A percentile compares a stretch with the other conserved stretches of the same genome.
Evolutionary conservation across 495 filamentous ascomycete species (phyloP).

Genomic region (Penicillium odoratum): DNA sequence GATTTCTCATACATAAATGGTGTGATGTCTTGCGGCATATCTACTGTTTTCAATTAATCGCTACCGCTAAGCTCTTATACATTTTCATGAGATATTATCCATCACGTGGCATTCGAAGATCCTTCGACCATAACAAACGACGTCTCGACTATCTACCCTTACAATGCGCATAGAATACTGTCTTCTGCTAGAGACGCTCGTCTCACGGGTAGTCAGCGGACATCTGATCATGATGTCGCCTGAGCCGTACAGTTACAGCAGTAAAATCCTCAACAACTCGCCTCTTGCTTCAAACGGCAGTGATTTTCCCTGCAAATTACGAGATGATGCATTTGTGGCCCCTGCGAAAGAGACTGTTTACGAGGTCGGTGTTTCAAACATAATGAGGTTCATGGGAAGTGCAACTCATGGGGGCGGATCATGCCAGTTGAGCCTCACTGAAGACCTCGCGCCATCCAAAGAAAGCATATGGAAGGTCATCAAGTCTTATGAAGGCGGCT

Average conservation of each 20-base stretch:
- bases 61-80: too few species aligned
- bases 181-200: neutral
- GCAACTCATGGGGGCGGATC: slow-evolving; percentile 82
- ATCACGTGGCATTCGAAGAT: too few species aligned
- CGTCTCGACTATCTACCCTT: too few species aligned
- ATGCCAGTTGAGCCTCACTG: slow-evolving; percentile 78
- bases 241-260: slow-evolving; percentile 60
- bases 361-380: slow-evolving; percentile 24
- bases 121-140: too few species aligned
- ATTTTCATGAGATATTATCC: too few species aligned
- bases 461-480: slow-evolving; percentile 66
- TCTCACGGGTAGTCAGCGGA: neutral
- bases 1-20: too few species aligned
- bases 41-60: too few species aligned
- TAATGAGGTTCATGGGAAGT: slow-evolving; percentile 31
- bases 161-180: neutral
- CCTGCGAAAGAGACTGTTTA: slow-evolving; percentile 21
- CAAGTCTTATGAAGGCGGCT: slow-evolving; percentile 72
- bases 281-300: slow-evolving; percentile 58
- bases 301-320: slow-evolving; percentile 74
- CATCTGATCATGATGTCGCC: slow-evolving; percentile 62
- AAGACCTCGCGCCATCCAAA: slow-evolving; percentile 58
- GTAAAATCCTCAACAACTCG: slow-evolving; percentile 47
- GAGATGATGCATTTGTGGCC: slow-evolving; percentile 17
- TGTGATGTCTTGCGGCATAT: too few species aligned